These are phyloP conservation scores for Prunus mume DNA, from an alignment of 306 rosid genomes.

Conservation along the genomic window DNA sequence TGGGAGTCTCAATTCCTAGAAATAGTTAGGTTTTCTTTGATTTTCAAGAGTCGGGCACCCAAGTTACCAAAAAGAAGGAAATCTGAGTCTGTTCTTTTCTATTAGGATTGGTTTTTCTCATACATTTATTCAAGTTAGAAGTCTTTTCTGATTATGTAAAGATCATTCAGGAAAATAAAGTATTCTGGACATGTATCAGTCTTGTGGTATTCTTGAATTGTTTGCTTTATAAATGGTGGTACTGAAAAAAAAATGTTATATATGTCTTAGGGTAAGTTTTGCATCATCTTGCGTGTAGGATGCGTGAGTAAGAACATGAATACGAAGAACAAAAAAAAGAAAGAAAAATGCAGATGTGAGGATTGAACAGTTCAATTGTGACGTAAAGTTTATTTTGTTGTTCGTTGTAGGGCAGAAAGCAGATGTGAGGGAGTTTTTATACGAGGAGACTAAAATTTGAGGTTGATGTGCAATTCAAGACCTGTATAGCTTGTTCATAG, in stretches of 20 bases:
- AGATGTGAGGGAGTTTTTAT: conserved; percentile 42
- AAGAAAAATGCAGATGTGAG: not conserved
- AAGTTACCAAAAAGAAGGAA: too few relatives aligned
- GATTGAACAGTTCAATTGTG: not conserved
- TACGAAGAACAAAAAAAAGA: not conserved
- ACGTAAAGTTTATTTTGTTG: not conserved
- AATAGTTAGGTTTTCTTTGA: not conserved
- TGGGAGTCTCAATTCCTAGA: not conserved
- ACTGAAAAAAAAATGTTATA: too few relatives aligned
- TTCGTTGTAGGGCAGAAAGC: conserved; percentile 66
- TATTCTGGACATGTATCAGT: too few relatives aligned
- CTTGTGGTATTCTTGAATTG: too few relatives aligned
- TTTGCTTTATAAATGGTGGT: too few relatives aligned
- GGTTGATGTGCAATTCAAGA: not conserved
- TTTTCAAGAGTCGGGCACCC: not conserved
- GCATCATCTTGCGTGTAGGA: not conserved
- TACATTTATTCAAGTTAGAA: too few relatives aligned
- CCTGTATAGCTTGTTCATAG: not conserved
- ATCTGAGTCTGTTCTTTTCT: too few relatives aligned
- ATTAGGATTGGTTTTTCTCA: not conserved
- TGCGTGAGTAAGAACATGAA: too few relatives aligned
- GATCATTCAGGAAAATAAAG: too few relatives aligned
- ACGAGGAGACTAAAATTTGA: not conserved
- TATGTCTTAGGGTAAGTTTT: too few relatives aligned
- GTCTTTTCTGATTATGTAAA: too few relatives aligned